Evolutionary conservation across 257 asterid species (phyloP), one percentile per base, ranked within the genome.

Genomic region (Lycium ferocissimum): DNA sequence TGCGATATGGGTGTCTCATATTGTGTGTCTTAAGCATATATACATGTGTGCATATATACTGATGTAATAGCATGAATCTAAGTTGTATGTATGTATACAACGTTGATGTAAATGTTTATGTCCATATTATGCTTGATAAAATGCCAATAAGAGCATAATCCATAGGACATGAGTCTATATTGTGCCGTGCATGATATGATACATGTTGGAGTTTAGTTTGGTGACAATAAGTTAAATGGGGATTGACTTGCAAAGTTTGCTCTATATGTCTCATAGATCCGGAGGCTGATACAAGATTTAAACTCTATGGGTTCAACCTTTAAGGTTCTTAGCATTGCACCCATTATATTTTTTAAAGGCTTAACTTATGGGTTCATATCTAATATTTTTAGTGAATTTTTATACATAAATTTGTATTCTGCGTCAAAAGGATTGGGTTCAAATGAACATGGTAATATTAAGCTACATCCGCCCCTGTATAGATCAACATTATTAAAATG

Each of bases 61-160:
- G 56, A 49, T 49, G 12, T 49, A 69, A 40, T 40, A 3, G 45
- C 45, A 5, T 40, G 45, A 40, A 40, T 40, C 45, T 40, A 40
- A 5, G 45, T 40, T 40, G 45, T 1, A 40, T 40, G 33, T 26
- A 38, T 70, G 20, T 8, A 6, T 72, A 43, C 6, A 72, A 43
- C 17, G 14, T 20, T 33, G 65, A 53, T 53, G 26, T 54, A 26
- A 51, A 51, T 51, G 17, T 26, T 14, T 8, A 58, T 79, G 89
- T 87, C 33, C 69, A 45, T 14, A 33, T 72, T 33, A 2, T 89
- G 88, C 84, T 89, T 89, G 92, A 84, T 81, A 35, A 88, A 90
- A 87, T 87, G 89, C 65, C 85, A 54, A 7, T 14, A 9, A 59
- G 79, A 22, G 79, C 2, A 70, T 40, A 26, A 40, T 38, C 79